Percentiles rank a stretch among this genome's conserved stretches.
Conservation (phyloP, 23 red algal genomes). For the Pyropia haitanensis region DNA sequence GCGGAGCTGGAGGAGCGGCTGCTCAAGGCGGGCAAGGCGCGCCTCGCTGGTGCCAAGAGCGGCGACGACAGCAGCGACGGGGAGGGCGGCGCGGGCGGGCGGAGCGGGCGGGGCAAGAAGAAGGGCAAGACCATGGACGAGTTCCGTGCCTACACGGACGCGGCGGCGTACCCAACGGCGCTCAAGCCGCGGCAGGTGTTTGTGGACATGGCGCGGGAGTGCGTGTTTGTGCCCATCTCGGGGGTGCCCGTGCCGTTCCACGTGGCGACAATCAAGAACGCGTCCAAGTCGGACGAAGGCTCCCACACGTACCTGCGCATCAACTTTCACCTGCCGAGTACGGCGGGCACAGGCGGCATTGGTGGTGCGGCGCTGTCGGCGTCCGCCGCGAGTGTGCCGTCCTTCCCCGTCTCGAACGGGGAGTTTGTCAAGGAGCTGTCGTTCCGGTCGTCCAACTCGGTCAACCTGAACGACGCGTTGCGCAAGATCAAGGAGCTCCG, state of each 20-base stretch:
- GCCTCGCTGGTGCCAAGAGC: conserved; percentile 35
- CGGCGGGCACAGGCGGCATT: conserved; percentile 19
- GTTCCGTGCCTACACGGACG: conserved; percentile 43
- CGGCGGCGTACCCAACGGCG: conserved; percentile 36
- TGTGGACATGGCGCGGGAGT: conserved; percentile 91
- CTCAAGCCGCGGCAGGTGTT: conserved; percentile 56
- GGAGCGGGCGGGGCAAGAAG: not conserved
- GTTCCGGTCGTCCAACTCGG: conserved; percentile 67
- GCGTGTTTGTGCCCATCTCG: conserved; percentile 83
- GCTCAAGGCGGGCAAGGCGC: conserved; percentile 42
- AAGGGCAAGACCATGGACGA: conserved; percentile 62
- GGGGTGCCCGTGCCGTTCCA: conserved; percentile 98
- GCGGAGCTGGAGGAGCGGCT: conserved; percentile 65
- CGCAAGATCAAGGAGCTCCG: conserved; percentile 96
- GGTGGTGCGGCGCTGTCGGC: conserved; percentile 27
- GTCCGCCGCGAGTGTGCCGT: conserved; percentile 18
- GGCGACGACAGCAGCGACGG: not conserved
- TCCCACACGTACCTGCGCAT: conserved; percentile 87
- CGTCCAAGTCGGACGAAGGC: conserved; percentile 85
- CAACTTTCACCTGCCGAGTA: conserved; percentile 81
- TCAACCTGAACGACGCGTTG: conserved; percentile 84
- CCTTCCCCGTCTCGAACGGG: conserved; percentile 44
- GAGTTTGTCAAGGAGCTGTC: conserved; percentile 92
- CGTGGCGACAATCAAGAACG: conserved; percentile 88
- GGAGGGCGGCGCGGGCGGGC: not conserved